phyloP scores from a whole-genome alignment of 192 early-diverging fungal genomes.

The Endogone sp. region DNA sequence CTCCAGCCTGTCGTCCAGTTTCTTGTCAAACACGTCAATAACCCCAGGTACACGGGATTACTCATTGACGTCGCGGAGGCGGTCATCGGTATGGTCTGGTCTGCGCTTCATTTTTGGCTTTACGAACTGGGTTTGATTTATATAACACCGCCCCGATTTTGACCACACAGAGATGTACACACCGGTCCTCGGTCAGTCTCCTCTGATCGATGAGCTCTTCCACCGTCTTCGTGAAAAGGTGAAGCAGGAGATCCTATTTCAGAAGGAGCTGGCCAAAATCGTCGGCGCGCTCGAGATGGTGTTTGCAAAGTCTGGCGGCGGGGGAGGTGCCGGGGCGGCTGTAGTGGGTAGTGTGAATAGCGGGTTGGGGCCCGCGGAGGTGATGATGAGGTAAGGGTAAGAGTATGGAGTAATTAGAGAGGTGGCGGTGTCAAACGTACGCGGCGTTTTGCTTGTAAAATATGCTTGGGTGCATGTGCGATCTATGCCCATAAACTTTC shows the following conservation, averaged over 20 bases:
- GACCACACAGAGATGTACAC: slow-evolving; percentile 73
- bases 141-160: not conserved
- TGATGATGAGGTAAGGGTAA: not conserved
- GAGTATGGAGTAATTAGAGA: too few species aligned
- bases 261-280: slow-evolving; percentile 72
- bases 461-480: too few species aligned
- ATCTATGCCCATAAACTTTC: too few species aligned
- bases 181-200: slow-evolving; percentile 74
- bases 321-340: not conserved
- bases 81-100: slow-evolving; percentile 56
- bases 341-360: not conserved
- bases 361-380: not conserved
- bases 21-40: slow-evolving; percentile 70
- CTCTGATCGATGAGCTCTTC: slow-evolving; percentile 76
- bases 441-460: too few species aligned
- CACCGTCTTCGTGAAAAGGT: slow-evolving; percentile 67
- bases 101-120: not conserved
- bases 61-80: slow-evolving; percentile 77
- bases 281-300: slow-evolving; percentile 85
- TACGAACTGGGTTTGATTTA: not conserved
- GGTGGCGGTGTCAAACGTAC: too few species aligned
- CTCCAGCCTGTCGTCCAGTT: slow-evolving; percentile 84
- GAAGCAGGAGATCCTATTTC: slow-evolving; percentile 69
- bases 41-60: slow-evolving; percentile 74
- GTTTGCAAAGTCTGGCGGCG: slow-evolving; percentile 41